Conservation (phyloP, 371 early-diverging fungal genomes). For the Batrachochytrium dendrobatidis region DNA sequence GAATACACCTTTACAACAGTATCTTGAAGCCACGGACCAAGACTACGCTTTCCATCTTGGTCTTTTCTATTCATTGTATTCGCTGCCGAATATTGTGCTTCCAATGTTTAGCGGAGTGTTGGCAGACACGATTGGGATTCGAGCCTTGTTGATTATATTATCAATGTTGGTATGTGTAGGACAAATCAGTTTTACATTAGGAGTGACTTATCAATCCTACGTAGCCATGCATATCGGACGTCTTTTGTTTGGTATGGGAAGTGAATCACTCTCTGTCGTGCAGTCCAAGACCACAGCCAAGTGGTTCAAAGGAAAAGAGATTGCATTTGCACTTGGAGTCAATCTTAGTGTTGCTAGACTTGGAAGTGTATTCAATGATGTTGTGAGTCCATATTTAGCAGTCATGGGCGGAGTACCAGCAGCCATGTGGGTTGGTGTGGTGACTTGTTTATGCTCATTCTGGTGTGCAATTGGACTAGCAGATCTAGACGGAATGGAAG, state of each 20-base stretch:
- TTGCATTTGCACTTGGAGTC: constrained; percentile 48
- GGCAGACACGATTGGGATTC: constrained; percentile 43
- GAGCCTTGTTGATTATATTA: constrained; percentile 42
- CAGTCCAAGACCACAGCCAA: constrained; percentile 40
- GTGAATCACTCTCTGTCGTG: constrained; percentile 38
- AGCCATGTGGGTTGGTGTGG: constrained; percentile 41
- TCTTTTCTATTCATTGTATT: constrained; percentile 58
- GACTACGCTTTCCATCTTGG: constrained; percentile 49
- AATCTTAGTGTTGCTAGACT: constrained; percentile 47
- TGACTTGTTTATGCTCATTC: constrained; percentile 40
- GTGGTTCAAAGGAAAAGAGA: constrained; percentile 41
- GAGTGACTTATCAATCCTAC: constrained; percentile 27
- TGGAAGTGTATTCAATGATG: constrained; percentile 49
- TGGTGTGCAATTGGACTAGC: constrained; percentile 20
- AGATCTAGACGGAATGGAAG: constrained; percentile 11
- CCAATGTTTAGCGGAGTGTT: constrained; percentile 55
- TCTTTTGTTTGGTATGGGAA: constrained; percentile 51
- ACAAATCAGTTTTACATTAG: constrained; percentile 46
- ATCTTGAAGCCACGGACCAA: constrained; percentile 33
- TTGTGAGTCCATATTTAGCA: constrained; percentile 40
- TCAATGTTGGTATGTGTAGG: constrained; percentile 43
- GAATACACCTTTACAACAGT: constrained; percentile 43
- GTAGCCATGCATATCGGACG: constrained; percentile 46
- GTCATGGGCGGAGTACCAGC: constrained; percentile 27
- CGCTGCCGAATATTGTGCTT: constrained; percentile 64